A percentile compares a stretch with the other conserved stretches of the same genome.
These are phyloP conservation scores for Ceratobasidium sp. DNA, from an alignment of 1,284 basidiomycete genomes.

Conservation along the genomic window DNA sequence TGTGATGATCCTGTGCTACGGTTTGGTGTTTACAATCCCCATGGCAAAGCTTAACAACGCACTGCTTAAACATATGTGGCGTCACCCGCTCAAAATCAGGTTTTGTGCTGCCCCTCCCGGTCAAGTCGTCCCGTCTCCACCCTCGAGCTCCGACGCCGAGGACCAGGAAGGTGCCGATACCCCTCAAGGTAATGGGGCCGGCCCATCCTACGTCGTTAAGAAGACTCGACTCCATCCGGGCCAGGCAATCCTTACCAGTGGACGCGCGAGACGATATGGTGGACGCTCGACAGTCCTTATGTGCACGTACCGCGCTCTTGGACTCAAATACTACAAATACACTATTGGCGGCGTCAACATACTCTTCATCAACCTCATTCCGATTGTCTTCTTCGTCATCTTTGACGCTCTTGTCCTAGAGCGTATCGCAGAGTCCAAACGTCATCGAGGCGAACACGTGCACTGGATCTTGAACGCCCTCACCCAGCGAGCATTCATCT, in stretches of 20 bases:
- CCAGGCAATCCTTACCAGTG: slow-evolving; percentile 77
- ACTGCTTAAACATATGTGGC: slow-evolving; percentile 82
- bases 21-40: slow-evolving; percentile 89
- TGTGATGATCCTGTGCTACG: slow-evolving; percentile 82
- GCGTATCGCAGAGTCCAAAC: slow-evolving; percentile 55
- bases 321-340: slow-evolving; percentile 97
- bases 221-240: slow-evolving; percentile 65
- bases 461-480: slow-evolving; percentile 72
- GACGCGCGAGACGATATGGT: slow-evolving; percentile 50
- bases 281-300: slow-evolving; percentile 81
- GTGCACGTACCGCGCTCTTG: slow-evolving; percentile 93
- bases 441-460: slow-evolving; percentile 65
- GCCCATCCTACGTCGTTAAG: slow-evolving; percentile 59
- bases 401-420: slow-evolving; percentile 89
- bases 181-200: slow-evolving; percentile 44
- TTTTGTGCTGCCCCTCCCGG: slow-evolving; percentile 82
- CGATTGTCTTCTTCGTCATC: slow-evolving; percentile 94
- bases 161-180: slow-evolving; percentile 39
- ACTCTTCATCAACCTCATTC: slow-evolving; percentile 94
- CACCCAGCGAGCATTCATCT: slow-evolving; percentile 81
- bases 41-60: slow-evolving; percentile 99
- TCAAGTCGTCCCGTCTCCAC: slow-evolving; percentile 45
- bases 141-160: slow-evolving; percentile 35
- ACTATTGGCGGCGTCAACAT: slow-evolving; percentile 99
- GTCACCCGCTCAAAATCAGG: slow-evolving; percentile 84